Percentiles rank a stretch among this genome's conserved stretches.
These are phyloP conservation scores for Plasmodium adleri DNA, from an alignment of 169 alveolate species.

Conservation along the genomic window DNA sequence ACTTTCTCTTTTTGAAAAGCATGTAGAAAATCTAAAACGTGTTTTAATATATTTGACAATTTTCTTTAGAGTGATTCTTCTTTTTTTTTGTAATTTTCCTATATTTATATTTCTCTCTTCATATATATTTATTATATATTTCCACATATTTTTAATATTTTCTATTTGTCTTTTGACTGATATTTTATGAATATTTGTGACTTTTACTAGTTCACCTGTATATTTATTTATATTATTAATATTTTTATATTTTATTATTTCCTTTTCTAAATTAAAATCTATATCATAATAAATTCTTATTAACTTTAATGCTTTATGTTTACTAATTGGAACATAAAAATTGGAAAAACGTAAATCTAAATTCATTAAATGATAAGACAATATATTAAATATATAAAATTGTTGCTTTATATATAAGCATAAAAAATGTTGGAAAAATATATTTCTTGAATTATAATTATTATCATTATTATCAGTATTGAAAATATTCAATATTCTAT, in stretches of 20 bases:
- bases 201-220: constrained; percentile 52
- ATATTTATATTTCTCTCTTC: constrained; percentile 47
- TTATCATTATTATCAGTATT: constrained; percentile 52
- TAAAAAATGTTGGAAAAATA: constrained; percentile 50
- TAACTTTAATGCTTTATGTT: constrained; percentile 42
- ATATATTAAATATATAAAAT: constrained; percentile 57
- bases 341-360: constrained; percentile 65
- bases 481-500: constrained; percentile 46
- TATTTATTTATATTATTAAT: constrained; percentile 51
- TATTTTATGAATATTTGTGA: constrained; percentile 45
- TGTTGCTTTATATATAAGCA: constrained; percentile 70
- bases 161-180: constrained; percentile 75
- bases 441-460: constrained; percentile 20
- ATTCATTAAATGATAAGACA: constrained; percentile 54
- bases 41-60: constrained; percentile 51
- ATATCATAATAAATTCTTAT: constrained; percentile 59
- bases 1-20: constrained; percentile 51
- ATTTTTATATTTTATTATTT: constrained; percentile 50
- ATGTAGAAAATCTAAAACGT: constrained; percentile 41
- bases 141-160: constrained; percentile 71
- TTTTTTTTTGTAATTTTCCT: constrained; percentile 46
- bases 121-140: constrained; percentile 47
- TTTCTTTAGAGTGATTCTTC: constrained; percentile 25
- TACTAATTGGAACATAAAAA: constrained; percentile 57
- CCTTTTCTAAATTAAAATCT: constrained; percentile 65